Evolutionary conservation across 2,329 filamentous ascomycete genomes (phyloP), one percentile per base, ranked within the genome.

Genomic region (Bisporella sp.): DNA sequence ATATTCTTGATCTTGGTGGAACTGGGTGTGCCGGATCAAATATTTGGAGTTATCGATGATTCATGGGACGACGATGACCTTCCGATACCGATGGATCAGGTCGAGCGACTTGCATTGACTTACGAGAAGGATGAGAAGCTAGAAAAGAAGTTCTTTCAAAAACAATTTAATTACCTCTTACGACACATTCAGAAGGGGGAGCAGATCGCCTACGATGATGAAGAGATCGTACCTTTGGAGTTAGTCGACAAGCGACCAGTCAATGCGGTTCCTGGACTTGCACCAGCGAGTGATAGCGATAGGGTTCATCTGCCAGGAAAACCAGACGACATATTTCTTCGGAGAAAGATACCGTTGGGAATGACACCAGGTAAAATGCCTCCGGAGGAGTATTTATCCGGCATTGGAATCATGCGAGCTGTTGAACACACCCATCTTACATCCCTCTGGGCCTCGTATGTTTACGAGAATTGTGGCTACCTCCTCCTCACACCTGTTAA

Each of bases 31-130:
- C 79, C 85, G 0, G 83, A 87, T 58, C 83, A 85, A 64, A 89
- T 90, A 53, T 90, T 90, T 61, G 79, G 79, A 41, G 73, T 87
- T 47, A 81, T 89, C 51, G 85, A 90, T 66, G 81, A 85, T 61
- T 85, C 82, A 28, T 89, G 85, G 85, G 84, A 87, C 58, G 87
- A 91, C 61, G 76, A 81, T 48, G 86, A 91, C 67, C 71, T 91
- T 41, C 87, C 87, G 5, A 74, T 90, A 45, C 72, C 81, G 4
- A 70, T 78, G 48, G 81, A 86, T 46, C 79, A 85, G 52, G 76
- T 89, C 43, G 75, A 78, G 58, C 77, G 78, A 44, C 74, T 89
- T 13, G 73, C 76, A 31, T 70, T 89, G 41, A 80, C 80, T 0
- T 73, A 76, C 28, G 68, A 72, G 29, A 76, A 74, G 46, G 79